phyloP scores from a whole-genome alignment of 192 early-diverging fungal genomes.

The Entomortierella lignicola region DNA sequence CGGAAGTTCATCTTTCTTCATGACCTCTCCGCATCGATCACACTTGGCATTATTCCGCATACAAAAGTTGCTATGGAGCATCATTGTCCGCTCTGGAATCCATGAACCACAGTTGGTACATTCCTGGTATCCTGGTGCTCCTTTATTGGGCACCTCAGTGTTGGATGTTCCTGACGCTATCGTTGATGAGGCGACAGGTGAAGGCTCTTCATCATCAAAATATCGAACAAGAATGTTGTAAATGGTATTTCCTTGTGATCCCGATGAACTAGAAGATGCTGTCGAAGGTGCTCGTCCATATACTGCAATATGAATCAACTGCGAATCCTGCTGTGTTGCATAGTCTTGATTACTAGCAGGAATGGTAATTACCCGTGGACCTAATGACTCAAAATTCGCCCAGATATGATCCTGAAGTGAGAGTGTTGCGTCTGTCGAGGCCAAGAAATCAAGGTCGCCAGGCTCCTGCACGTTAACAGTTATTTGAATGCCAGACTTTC shows the following conservation, averaged over 20 bases:
- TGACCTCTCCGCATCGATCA: conserved; percentile 68
- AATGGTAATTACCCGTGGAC: conserved; percentile 42
- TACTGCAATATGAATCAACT: conserved; percentile 53
- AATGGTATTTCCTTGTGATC: background rate
- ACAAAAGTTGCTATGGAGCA: conserved; percentile 85
- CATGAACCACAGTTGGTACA: conserved; percentile 81
- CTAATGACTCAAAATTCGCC: conserved; percentile 55
- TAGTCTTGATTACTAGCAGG: conserved; percentile 44
- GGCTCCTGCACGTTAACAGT: conserved; percentile 26
- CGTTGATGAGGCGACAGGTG: too few species aligned
- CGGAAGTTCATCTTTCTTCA: conserved; percentile 73
- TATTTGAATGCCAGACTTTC: conserved; percentile 31
- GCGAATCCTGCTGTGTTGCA: conserved; percentile 36
- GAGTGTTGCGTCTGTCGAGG: conserved; percentile 37
- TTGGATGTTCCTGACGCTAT: background rate
- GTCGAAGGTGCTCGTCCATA: conserved; percentile 43
- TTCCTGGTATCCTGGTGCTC: conserved; percentile 44
- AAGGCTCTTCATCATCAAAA: conserved; percentile 23
- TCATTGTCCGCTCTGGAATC: conserved; percentile 69
- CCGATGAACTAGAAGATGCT: conserved; percentile 3
- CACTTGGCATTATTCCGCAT: conserved; percentile 83
- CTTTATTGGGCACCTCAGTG: conserved; percentile 23
- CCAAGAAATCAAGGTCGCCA: conserved; percentile 58
- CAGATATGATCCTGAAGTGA: conserved; percentile 58
- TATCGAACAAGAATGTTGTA: conserved; percentile 28